Percentiles rank a stretch among this genome's conserved stretches.
phyloP scores from a whole-genome alignment of 2,329 filamentous ascomycete genomes.

The Neonectria neomacrospora region DNA sequence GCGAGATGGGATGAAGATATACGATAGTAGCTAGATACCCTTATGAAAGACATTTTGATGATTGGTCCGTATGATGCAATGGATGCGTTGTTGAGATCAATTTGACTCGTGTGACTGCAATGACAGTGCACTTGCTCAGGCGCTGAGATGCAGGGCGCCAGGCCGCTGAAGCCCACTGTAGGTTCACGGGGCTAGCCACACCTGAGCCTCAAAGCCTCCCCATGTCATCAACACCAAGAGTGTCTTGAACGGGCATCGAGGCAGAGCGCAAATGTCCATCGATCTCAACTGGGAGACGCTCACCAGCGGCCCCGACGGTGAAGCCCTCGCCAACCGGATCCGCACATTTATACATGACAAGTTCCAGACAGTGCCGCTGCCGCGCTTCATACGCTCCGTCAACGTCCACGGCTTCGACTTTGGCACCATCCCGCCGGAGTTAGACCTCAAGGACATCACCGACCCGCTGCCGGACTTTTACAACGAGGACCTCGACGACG shows the following conservation, averaged over 20 bases:
- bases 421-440: slow-evolving; percentile 80
- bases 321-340: slow-evolving; percentile 84
- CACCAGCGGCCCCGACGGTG: slow-evolving; percentile 88
- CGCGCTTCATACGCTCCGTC: slow-evolving; percentile 96
- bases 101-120: background rate
- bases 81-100: background rate
- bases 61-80: background rate
- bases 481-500: slow-evolving; percentile 75
- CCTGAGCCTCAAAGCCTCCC: background rate
- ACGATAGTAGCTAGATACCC: slow-evolving; percentile 35
- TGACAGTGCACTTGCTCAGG: background rate
- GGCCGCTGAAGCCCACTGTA: slow-evolving; percentile 28
- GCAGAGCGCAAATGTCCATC: slow-evolving; percentile 79
- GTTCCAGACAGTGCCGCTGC: slow-evolving; percentile 91
- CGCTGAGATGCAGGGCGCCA: background rate
- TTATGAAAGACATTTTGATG: slow-evolving; percentile 15
- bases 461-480: slow-evolving; percentile 97
- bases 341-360: slow-evolving; percentile 94
- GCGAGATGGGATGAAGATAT: background rate
- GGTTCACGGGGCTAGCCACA: slow-evolving; percentile 9
- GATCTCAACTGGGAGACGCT: slow-evolving; percentile 96
- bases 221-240: slow-evolving; percentile 24
- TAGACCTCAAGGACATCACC: slow-evolving; percentile 96
- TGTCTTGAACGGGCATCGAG: slow-evolving; percentile 2
- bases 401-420: slow-evolving; percentile 95